Base-by-base conservation (phyloP, 2,329 filamentous ascomycete species). In the Aureobasidium leucospermi region DNA sequence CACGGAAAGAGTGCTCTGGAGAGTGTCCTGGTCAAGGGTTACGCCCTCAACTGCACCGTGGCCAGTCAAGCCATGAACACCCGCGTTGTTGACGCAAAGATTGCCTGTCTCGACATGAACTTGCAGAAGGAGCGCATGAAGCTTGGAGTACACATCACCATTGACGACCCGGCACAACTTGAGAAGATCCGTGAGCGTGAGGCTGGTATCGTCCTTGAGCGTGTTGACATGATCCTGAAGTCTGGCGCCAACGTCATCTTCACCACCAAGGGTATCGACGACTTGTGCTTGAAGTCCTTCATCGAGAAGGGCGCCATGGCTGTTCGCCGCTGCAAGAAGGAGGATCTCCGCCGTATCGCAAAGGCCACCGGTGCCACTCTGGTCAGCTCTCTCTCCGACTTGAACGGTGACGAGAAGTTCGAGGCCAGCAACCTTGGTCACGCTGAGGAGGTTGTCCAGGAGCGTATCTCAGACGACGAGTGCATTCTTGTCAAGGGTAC, bases 121-220 rank as follows among this genome's bases (percentile, higher is more conserved):
- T 75, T 99, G 69, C 93, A 97, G 72, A 99, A 99, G 80, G 93
- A 97, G 81, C 85, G 93, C 67, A 97, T 99, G 94, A 97, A 99
- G 83, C 80, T 99, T 61, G 94, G 94, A 66, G 94, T 99, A 62
- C 93, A 99, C 76, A 96, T 99, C 69, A 97, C 94, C 11, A 89
- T 99, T 65, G 94, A 99, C 68, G 94, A 99, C 73, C 94, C 94
- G 51, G 87, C 95, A 73, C 94, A 99, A 75, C 82, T 99, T 53
- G 94, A 99, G 80, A 92, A 96, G 81, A 99, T 99, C 69, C 86
- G 94, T 62, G 86, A 94, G 68, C 85, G 94, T 58, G 94, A 99
- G 75, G 85, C 92, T 16, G 90, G 90, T 67, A 96, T 99, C 78
- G 85, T 99, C 48, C 83, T 96, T 62, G 94, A 99, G 72, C 84